Conservation (phyloP, 768 basidiomycete species). For the Boletus rubroflammeus region DNA sequence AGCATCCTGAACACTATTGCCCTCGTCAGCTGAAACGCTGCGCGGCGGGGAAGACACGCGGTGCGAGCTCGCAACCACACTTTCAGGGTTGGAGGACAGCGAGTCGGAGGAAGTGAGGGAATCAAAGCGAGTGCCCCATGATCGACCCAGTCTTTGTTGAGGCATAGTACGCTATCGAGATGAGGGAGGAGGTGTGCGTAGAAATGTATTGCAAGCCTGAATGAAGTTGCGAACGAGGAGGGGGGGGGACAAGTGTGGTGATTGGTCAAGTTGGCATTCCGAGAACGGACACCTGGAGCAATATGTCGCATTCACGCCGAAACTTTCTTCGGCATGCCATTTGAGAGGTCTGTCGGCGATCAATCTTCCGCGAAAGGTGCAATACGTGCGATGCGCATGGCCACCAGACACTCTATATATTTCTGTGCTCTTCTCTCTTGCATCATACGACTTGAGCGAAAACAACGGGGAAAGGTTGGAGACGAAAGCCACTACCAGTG, state of each 20-base stretch:
- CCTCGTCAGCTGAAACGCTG: constrained; percentile 19
- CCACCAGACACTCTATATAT: constrained; percentile 24
- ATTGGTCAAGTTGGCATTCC: constrained; percentile 22
- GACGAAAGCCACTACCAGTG: constrained; percentile 11
- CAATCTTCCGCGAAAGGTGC: constrained; percentile 28
- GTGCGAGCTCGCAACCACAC: constrained; percentile 3
- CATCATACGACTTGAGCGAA: constrained; percentile 19
- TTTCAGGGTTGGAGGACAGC: constrained; percentile 36
- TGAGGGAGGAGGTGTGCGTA: constrained; percentile 8
- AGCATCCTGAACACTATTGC: constrained; percentile 34
- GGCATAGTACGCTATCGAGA: constrained; percentile 39
- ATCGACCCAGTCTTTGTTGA: constrained; percentile 41
- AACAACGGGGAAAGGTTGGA: constrained; percentile 21
- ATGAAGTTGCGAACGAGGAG: constrained; percentile 5
- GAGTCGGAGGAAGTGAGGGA: constrained; percentile 52
- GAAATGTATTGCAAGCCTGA: constrained; percentile 14
- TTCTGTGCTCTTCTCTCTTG: constrained; percentile 28
- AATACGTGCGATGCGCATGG: constrained; percentile 8
- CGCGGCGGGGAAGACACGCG: constrained; percentile 14
- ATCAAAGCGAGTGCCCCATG: constrained; percentile 76
- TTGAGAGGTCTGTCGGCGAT: constrained; percentile 16
- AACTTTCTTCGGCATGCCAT: constrained; percentile 13
- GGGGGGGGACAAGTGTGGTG: constrained; percentile 8
- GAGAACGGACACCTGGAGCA: constrained; percentile 9
- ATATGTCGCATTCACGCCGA: constrained; percentile 20